Base-by-base conservation (phyloP, 352 stramenopile species). In the Pythium vanterpoolii region DNA sequence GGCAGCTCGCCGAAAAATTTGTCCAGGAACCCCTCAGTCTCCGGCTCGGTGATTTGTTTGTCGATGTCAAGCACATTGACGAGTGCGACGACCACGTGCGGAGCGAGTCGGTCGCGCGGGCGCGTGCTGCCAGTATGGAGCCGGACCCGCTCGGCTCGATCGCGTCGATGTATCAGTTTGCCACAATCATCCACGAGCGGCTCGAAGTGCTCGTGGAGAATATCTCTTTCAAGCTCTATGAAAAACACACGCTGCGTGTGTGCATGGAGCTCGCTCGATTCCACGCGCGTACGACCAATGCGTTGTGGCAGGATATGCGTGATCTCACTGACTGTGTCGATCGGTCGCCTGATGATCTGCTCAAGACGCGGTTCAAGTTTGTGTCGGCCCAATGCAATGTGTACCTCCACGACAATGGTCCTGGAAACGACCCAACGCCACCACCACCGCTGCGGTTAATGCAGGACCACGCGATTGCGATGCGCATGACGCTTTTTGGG, bases 341-440 rank as follows among this genome's bases (percentile, higher is more conserved):
- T 16, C 76, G 76, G 11, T 87, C 79, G 1, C 79, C 79, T 0
- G 77, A 89, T 18, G 68, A 74, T 4, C 56, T 84, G 42, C 68
- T 87, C n/a, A 78, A 83, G 62, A 89, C 79, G 19, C 69, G 76
- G 1, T 87, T 87, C 69, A 83, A 83, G 50, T 79, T 79, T 19
- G 55, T 87, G 11, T 89, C 79, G 5, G 84, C 76, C 16, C 45
- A 70, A 24, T 76, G 77, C 49, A 87, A 68, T 47, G 42, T 83
- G 33, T 67, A 62, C 21, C 42, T 85, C 23, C 66, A 71, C 11
- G 58, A 63, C 8, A 56, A 68, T 11, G 57, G 60, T 8, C 42
- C n/a, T 18, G 36, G 19, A 13, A 7, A 9, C n/a, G 34, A 23
- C 9, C 27, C 19, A 26, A 19, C 6, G 28, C 14, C 18, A 24